A percentile compares a stretch with the other conserved stretches of the same genome.
These are phyloP conservation scores for Hansenula sp. DNA, from an alignment of 1,139 yeast genomes.

Conservation along the genomic window DNA sequence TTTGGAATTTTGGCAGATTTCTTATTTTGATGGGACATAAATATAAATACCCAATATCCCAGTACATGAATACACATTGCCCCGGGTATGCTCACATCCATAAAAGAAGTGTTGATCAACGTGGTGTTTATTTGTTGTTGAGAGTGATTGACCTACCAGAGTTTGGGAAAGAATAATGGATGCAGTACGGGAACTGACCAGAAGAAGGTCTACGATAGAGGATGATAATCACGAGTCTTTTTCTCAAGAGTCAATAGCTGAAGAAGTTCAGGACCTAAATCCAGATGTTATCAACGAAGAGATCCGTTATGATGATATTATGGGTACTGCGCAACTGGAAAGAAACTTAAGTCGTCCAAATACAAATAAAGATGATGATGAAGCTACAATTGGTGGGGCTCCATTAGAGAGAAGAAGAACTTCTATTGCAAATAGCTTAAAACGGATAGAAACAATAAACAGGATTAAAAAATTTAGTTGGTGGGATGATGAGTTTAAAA, in stretches of 20 bases:
- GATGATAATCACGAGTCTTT: neutral
- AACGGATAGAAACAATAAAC: slow-evolving; percentile 13
- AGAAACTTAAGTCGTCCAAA: neutral
- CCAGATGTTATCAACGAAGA: slow-evolving; percentile 8
- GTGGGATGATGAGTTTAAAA: slow-evolving; percentile 20
- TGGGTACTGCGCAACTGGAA: slow-evolving; percentile 4
- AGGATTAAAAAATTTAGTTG: slow-evolving; percentile 15
- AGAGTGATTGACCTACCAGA: too few species aligned
- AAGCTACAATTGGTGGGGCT: neutral
- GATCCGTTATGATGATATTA: slow-evolving; percentile 8
- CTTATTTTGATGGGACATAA: too few species aligned
- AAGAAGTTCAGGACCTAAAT: slow-evolving; percentile 11
- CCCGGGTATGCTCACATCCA: too few species aligned
- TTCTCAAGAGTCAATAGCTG: slow-evolving; percentile 3
- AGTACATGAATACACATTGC: too few species aligned
- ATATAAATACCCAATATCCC: too few species aligned
- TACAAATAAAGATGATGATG: neutral
- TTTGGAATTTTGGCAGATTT: too few species aligned
- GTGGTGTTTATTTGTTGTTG: too few species aligned
- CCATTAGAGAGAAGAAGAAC: slow-evolving; percentile 11
- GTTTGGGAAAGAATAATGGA: neutral
- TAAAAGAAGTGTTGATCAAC: too few species aligned
- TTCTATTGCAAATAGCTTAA: slow-evolving; percentile 15
- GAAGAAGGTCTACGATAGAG: neutral
- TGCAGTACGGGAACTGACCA: neutral